Evolutionary conservation across 352 stramenopile species (phyloP), one percentile per base, ranked within the genome.

Genomic region (Aphanomyces invadans): DNA sequence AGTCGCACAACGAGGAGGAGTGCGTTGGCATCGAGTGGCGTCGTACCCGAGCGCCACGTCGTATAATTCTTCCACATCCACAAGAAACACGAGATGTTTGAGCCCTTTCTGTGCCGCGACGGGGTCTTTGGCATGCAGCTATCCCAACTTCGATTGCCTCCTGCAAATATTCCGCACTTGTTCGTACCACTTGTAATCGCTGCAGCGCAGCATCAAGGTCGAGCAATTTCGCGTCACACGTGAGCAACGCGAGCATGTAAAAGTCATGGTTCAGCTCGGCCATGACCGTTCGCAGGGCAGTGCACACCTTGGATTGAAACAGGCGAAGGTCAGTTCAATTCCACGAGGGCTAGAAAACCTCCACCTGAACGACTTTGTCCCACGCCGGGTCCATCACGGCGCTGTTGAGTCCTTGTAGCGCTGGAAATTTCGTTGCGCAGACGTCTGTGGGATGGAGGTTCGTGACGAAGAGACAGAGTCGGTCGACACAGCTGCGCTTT

Each of bases 1-100:
- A n/a, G n/a, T n/a, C n/a, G n/a, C n/a, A n/a, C n/a, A n/a, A n/a
- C n/a, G n/a, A n/a, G n/a, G n/a, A n/a, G n/a, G n/a, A n/a, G n/a
- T n/a, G n/a, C n/a, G n/a, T n/a, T n/a, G n/a, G n/a, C n/a, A n/a
- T n/a, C n/a, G n/a, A n/a, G n/a, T n/a, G n/a, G n/a, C n/a, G n/a
- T n/a, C 19, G n/a, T 44, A 67, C 60, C 74, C 81, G 10, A 92
- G 69, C 0, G 80, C 80, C 62, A 89, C 76, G 28, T 86, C 74
- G 53, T 83, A 88, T 29, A 92, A 48, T 26, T 72, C 67, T 39
- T 90, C 77, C n/a, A 86, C 80, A n/a, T 86, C 66, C 4, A 82
- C 79, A 23, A 92, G 72, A 54, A 92, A 75, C 23, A 87, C 82
- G 15, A 92, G 60, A 36, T 92, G 81, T 59, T 89, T 87, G n/a